These are phyloP conservation scores for Arthrobotrys conoides DNA, from an alignment of 2,329 filamentous ascomycete genomes.

Conservation along the genomic window DNA sequence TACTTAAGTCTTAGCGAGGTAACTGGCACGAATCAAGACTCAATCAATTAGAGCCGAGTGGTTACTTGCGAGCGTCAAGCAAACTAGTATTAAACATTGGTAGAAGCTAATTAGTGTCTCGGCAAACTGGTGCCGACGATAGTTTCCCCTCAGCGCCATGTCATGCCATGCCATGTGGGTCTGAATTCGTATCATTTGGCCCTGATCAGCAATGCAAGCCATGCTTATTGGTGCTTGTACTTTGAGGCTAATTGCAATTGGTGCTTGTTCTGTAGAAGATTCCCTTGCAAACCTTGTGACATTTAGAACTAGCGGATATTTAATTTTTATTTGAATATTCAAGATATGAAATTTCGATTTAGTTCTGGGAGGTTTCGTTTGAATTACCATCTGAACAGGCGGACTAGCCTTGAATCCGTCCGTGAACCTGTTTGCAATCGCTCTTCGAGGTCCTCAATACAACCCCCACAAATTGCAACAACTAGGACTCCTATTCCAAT, in stretches of 20 bases:
- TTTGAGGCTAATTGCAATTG: background rate
- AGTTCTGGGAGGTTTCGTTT: no score
- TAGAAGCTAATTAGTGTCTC: background rate
- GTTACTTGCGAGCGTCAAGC: background rate
- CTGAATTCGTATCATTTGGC: background rate
- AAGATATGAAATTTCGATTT: no score
- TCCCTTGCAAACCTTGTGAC: background rate
- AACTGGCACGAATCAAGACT: background rate
- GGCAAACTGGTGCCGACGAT: constrained; percentile 13
- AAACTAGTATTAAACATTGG: background rate
- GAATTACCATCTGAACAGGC: no score
- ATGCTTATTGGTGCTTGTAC: constrained; percentile 3
- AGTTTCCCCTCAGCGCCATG: background rate
- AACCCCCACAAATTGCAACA: no score
- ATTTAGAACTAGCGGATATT: background rate
- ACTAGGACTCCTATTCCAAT: no score
- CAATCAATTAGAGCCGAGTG: background rate
- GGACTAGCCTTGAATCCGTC: no score
- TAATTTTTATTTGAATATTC: background rate
- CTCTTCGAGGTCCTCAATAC: no score
- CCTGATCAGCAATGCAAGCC: constrained; percentile 4
- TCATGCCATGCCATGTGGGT: constrained; percentile 14
- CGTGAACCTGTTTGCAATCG: no score
- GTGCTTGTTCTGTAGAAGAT: background rate
- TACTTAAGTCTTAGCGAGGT: no score